Evolutionary conservation across 225 moss, liverwort and hornwort genomes (phyloP).

Genomic region (Takakia lepidozioides): DNA sequence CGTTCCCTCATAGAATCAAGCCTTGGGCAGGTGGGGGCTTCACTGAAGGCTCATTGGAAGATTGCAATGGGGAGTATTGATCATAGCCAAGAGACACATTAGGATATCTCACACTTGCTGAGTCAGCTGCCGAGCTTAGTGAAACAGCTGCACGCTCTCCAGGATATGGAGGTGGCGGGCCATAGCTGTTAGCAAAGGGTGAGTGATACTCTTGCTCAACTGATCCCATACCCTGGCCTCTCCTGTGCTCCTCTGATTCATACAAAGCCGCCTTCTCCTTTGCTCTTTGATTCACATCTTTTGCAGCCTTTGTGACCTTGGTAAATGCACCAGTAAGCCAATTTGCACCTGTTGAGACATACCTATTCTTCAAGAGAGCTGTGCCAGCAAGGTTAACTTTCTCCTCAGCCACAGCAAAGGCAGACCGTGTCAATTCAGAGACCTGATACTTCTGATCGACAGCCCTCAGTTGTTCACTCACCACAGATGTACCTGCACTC

Average conservation of each 20-base stretch:
- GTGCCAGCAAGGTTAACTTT: slow-evolving; percentile 80
- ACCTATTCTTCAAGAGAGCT: slow-evolving; percentile 82
- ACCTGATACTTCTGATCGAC: slow-evolving; percentile 94
- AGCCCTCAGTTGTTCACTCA: slow-evolving; percentile 82
- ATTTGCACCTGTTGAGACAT: slow-evolving; percentile 66
- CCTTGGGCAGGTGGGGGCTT: slow-evolving; percentile 65
- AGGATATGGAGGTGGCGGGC: slow-evolving; percentile 25
- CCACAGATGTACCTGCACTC: slow-evolving; percentile 68
- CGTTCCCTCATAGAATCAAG: slow-evolving; percentile 48
- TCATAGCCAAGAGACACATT: slow-evolving; percentile 45
- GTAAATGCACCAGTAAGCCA: slow-evolving; percentile 82
- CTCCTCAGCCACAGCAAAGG: slow-evolving; percentile 73
- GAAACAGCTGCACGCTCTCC: slow-evolving; percentile 63
- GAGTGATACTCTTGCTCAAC: slow-evolving; percentile 23
- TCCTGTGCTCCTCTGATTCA: slow-evolving; percentile 34
- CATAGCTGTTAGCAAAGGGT: slow-evolving; percentile 34
- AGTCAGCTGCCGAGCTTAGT: slow-evolving; percentile 46
- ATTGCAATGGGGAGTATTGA: slow-evolving; percentile 46
- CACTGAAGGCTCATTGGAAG: slow-evolving; percentile 32
- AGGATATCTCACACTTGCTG: slow-evolving; percentile 52
- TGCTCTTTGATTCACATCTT: slow-evolving; percentile 74
- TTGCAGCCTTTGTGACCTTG: slow-evolving; percentile 72
- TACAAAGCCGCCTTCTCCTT: slow-evolving; percentile 60
- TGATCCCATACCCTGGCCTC: slow-evolving; percentile 2
- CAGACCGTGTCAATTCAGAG: slow-evolving; percentile 76